A percentile compares a stretch with the other conserved stretches of the same genome.
Conservation (phyloP, 352 stramenopile genomes). For the Globisporangium takayamanum region DNA sequence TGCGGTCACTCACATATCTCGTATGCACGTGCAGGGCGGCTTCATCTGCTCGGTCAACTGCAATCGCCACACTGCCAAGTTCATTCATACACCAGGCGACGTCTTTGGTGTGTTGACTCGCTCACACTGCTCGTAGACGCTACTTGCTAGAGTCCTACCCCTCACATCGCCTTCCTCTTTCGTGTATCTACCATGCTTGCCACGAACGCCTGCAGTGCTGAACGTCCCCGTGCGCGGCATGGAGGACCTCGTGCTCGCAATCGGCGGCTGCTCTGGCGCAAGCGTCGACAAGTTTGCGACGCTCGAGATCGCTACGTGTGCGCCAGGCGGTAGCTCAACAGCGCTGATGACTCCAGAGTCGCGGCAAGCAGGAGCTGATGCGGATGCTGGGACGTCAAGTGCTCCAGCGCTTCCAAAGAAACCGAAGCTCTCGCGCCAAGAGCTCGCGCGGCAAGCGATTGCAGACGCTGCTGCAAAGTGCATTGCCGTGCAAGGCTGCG, state of each 20-base stretch:
- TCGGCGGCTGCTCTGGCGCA: constrained; percentile 54
- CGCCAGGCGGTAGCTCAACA: constrained; percentile 25
- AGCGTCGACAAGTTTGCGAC: constrained; percentile 55
- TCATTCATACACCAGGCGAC: constrained; percentile 38
- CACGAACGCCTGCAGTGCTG: constrained; percentile 34
- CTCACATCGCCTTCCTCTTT: not conserved
- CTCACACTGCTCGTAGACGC: not conserved
- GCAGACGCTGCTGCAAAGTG: constrained; percentile 18
- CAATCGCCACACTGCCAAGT: constrained; percentile 52
- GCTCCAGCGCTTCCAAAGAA: constrained; percentile 17
- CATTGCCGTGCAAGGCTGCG: constrained; percentile 46
- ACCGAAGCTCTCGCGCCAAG: constrained; percentile 60
- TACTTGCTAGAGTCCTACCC: too few species aligned
- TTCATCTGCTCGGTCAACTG: constrained; percentile 83
- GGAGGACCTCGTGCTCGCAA: constrained; percentile 70
- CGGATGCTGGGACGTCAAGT: not conserved
- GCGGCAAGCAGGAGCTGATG: not conserved
- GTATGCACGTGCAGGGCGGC: constrained; percentile 29
- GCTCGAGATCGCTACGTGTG: constrained; percentile 39
- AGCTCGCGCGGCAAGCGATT: constrained; percentile 31
- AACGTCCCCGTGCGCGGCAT: constrained; percentile 68
- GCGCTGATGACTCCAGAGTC: not conserved
- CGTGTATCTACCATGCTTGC: not conserved
- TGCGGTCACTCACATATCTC: not conserved
- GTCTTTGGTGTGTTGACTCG: constrained; percentile 44